A percentile compares a stretch with the other conserved stretches of the same genome.
These are phyloP conservation scores for Spatholobus suberectus DNA, from an alignment of 306 rosid species.

Conservation along the genomic window DNA sequence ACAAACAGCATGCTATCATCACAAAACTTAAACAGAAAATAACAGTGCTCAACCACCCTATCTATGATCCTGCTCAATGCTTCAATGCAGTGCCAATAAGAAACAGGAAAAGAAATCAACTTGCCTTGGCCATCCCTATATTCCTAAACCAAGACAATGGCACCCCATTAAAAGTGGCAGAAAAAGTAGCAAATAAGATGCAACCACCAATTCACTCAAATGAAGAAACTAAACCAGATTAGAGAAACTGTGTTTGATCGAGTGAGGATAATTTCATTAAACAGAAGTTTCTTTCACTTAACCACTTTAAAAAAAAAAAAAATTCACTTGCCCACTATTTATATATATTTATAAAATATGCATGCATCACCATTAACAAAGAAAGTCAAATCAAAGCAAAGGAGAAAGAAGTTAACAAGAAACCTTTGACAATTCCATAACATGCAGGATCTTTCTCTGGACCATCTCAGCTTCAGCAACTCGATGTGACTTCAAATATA, in stretches of 20 bases:
- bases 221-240: not conserved
- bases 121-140: not conserved
- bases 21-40: conserved; percentile 10
- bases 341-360: not conserved
- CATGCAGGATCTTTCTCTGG: conserved; percentile 83
- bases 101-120: conserved; percentile 9
- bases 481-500: conserved; percentile 68
- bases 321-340: conserved; percentile 1
- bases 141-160: conserved; percentile 6
- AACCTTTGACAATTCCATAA: conserved; percentile 86
- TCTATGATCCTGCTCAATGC: not conserved
- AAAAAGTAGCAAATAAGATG: not conserved
- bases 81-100: not conserved
- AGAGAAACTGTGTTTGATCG: not conserved
- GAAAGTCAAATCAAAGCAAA: conserved; percentile 4
- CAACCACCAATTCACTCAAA: not conserved
- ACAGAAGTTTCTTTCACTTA: conserved; percentile 1
- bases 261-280: conserved; percentile 1
- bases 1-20: not conserved
- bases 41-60: not conserved
- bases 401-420: conserved; percentile 34
- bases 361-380: not conserved
- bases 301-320: not conserved
- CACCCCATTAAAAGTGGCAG: not conserved
- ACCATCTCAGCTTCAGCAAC: conserved; percentile 74